Evolutionary conservation across 2,329 filamentous ascomycete species (phyloP), one percentile per base, ranked within the genome.

Genomic region (Diaporthe longicolla): DNA sequence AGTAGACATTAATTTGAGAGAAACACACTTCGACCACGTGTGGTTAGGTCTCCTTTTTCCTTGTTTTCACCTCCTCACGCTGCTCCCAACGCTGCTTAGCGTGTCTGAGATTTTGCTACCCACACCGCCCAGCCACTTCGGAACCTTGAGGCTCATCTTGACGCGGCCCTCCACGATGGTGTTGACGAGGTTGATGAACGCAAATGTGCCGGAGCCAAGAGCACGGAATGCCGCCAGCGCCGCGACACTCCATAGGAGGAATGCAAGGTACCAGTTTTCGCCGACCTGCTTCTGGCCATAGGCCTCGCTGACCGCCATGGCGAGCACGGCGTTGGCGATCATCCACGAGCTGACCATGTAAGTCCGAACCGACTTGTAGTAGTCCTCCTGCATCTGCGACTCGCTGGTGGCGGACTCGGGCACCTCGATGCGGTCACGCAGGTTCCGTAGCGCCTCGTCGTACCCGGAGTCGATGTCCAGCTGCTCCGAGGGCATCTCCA

Each of bases 271-370:
- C 81, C 93, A 91, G 85, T 99, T 99, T 79, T 92, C 89, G 9
- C 92, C 92, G 68, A 97, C 92, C 54, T 91, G 86, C 63, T 88
- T 90, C 75, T 89, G 87, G 59, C 90, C 90, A 84, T 98, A 99
- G 4, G 94, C 91, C 84, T 99, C 97, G 7, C 90, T 93, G 19
- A 98, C 93, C 2, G 93, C 91, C 97, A 99, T 99, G 81, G 94
- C 96, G 50, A 99, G 91, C 74, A 98, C 91, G 4, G 93, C 95
- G 82, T 99, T 99, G 79, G 92, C 91, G 48, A 97, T 89, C 89
- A 99, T 95, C 97, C 97, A 99, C 61, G 92, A 89, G 57, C 97
- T 92, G 17, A 99, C 97, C 92, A 99, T 97, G 91, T 99, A 99
- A 0, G 97, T 99, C 71, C 97, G 92, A 70, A 99, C 97, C 54